A percentile compares a stretch with the other conserved stretches of the same genome.
These are phyloP conservation scores for Biscutella auriculata DNA, from an alignment of 441 rosid species.

Conservation along the genomic window DNA sequence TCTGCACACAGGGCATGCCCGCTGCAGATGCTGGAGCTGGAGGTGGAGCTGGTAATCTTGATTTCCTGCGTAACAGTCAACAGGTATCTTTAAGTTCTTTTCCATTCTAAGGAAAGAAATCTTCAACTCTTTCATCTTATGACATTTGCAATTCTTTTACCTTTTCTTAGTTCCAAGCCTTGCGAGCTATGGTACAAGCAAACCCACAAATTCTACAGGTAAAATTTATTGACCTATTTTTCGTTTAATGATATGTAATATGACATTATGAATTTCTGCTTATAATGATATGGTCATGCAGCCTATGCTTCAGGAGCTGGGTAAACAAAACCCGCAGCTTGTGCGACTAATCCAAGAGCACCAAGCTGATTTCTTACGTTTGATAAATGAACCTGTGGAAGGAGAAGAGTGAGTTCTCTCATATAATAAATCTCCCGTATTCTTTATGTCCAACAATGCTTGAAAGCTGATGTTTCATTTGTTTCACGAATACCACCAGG, in stretches of 20 bases:
- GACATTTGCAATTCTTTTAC: not conserved
- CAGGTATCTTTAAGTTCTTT: conserved; percentile 34
- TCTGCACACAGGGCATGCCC: conserved; percentile 86
- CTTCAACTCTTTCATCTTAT: not conserved
- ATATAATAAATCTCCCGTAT: not conserved
- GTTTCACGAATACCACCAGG: conserved; percentile 21
- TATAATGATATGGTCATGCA: no score
- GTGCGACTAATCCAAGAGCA: conserved; percentile 72
- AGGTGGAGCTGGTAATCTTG: conserved; percentile 57
- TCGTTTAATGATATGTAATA: no score
- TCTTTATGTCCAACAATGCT: not conserved
- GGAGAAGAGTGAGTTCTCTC: conserved; percentile 61
- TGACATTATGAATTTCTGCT: no score
- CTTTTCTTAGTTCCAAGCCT: conserved; percentile 56
- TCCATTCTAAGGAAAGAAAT: not conserved
- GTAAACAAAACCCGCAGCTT: conserved; percentile 70
- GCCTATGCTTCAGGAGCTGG: conserved; percentile 90
- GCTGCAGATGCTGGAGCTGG: conserved; percentile 42
- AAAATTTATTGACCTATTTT: no score
- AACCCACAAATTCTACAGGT: conserved; percentile 80
- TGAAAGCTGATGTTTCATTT: not conserved
- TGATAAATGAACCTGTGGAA: conserved; percentile 73
- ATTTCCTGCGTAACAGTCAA: conserved; percentile 69
- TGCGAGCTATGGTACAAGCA: conserved; percentile 81
- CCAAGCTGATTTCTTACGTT: conserved; percentile 62